phyloP scores from a whole-genome alignment of 148 eudicot genomes.

The Fagopyrum homotropicum region DNA sequence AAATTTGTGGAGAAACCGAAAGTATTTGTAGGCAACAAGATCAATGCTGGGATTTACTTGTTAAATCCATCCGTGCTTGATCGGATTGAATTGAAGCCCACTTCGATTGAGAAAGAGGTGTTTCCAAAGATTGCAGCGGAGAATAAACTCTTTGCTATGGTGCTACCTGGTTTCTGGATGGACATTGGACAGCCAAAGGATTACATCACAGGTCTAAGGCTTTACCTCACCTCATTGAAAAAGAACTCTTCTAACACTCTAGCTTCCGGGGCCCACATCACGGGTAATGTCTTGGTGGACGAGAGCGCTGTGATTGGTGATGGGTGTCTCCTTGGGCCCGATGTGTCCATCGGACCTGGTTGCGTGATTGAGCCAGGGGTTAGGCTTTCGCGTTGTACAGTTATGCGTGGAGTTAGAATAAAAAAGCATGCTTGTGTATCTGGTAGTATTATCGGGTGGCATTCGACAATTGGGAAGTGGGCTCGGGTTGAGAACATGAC shows the following conservation, averaged over 20 bases:
- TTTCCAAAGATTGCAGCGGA: conserved; percentile 78
- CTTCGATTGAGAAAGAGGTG: conserved; percentile 86
- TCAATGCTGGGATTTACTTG: conserved; percentile 88
- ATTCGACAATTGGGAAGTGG: conserved; percentile 90
- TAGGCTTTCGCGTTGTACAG: conserved; percentile 78
- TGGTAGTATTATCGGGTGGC: conserved; percentile 88
- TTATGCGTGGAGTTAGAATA: conserved; percentile 83
- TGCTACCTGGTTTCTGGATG: conserved; percentile 95
- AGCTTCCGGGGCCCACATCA: conserved; percentile 52
- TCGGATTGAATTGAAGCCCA: conserved; percentile 65
- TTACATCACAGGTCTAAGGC: conserved; percentile 81
- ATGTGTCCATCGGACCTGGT: conserved; percentile 89
- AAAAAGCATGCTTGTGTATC: conserved; percentile 82
- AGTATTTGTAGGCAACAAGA: conserved; percentile 87
- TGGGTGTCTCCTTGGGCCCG: conserved; percentile 93
- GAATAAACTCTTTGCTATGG: conserved; percentile 66
- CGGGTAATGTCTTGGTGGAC: conserved; percentile 79
- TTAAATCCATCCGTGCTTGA: conserved; percentile 81
- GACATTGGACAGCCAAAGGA: conserved; percentile 95
- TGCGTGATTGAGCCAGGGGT: conserved; percentile 88
- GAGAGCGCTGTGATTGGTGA: conserved; percentile 79
- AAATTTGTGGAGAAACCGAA: conserved; percentile 90
- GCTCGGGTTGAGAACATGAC: conserved; percentile 89
- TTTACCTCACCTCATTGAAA: conserved; percentile 74
- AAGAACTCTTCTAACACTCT: conserved; percentile 51